phyloP scores from a whole-genome alignment of 257 asterid genomes.

The Solanum piurae region DNA sequence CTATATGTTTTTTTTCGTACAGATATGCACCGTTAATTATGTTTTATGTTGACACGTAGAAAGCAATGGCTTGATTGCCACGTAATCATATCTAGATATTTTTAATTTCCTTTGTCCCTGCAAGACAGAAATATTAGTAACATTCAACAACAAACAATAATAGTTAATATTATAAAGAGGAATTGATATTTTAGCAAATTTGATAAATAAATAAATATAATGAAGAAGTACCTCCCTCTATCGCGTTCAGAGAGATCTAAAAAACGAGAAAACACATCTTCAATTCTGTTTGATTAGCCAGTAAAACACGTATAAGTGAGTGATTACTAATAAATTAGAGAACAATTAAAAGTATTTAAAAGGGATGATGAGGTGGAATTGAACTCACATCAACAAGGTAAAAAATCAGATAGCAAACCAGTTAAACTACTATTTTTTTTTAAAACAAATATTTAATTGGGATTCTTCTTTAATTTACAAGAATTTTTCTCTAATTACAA shows the following conservation, averaged over 20 bases:
- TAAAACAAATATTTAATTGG: neutral
- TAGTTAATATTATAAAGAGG: too few species aligned
- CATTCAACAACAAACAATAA: neutral
- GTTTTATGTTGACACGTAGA: neutral
- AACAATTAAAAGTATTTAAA: neutral
- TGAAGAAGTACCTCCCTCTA: neutral
- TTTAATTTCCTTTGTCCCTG: neutral
- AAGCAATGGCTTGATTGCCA: neutral
- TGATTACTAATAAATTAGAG: neutral
- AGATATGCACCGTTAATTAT: neutral
- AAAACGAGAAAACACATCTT: slow-evolving; percentile 8
- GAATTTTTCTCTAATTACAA: neutral
- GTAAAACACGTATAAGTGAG: neutral
- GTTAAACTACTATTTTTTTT: too few species aligned
- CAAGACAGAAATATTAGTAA: neutral
- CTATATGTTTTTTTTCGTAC: too few species aligned
- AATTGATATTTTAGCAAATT: neutral
- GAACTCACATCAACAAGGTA: too few species aligned
- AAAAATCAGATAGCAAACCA: too few species aligned
- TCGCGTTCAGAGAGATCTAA: neutral
- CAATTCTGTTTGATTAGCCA: neutral
- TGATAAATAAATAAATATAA: neutral
- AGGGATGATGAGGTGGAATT: too few species aligned
- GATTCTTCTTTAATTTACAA: neutral
- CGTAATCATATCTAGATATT: neutral